Percentiles rank a stretch among this genome's conserved stretches.
These are phyloP conservation scores for Leucocoprinus sp. DNA, from an alignment of 768 basidiomycete genomes.

Conservation along the genomic window DNA sequence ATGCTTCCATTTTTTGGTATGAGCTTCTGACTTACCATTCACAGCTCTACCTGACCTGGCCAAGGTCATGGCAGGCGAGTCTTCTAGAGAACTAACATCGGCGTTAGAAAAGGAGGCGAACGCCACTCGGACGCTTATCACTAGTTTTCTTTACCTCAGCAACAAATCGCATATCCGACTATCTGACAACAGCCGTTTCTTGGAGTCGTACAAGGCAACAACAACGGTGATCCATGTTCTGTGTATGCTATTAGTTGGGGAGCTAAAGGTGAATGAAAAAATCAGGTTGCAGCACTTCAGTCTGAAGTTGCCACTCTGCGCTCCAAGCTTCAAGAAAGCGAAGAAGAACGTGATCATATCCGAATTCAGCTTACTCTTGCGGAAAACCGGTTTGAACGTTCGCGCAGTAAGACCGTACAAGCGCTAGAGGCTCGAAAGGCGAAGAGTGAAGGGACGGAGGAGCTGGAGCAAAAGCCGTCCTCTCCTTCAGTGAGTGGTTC, in stretches of 20 bases:
- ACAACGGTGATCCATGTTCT: slow-evolving; percentile 42
- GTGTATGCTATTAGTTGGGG: neutral
- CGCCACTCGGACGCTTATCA: slow-evolving; percentile 52
- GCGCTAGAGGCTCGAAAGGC: slow-evolving; percentile 34
- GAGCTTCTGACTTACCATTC: slow-evolving; percentile 5
- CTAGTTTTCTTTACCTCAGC: slow-evolving; percentile 43
- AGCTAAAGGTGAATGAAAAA: neutral
- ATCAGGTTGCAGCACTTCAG: slow-evolving; percentile 48
- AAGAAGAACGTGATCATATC: slow-evolving; percentile 40
- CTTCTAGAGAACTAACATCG: slow-evolving; percentile 28
- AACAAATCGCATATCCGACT: slow-evolving; percentile 25
- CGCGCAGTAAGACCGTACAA: slow-evolving; percentile 44
- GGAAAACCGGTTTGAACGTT: slow-evolving; percentile 56
- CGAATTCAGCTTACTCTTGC: slow-evolving; percentile 43
- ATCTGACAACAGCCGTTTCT: slow-evolving; percentile 31
- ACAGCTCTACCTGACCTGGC: slow-evolving; percentile 42
- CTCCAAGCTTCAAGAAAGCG: slow-evolving; percentile 40
- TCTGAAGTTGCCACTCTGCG: slow-evolving; percentile 49
- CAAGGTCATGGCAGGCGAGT: slow-evolving; percentile 29
- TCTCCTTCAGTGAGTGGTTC: slow-evolving; percentile 69
- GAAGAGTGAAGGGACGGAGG: slow-evolving; percentile 33
- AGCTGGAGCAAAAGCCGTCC: slow-evolving; percentile 42
- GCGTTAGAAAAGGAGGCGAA: slow-evolving; percentile 48
- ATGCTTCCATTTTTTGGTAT: slow-evolving; percentile 9
- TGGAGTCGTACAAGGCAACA: slow-evolving; percentile 43